Evolutionary conservation across 2,329 filamentous ascomycete genomes (phyloP).

Genomic region (Botrytis pseudocinerea): DNA sequence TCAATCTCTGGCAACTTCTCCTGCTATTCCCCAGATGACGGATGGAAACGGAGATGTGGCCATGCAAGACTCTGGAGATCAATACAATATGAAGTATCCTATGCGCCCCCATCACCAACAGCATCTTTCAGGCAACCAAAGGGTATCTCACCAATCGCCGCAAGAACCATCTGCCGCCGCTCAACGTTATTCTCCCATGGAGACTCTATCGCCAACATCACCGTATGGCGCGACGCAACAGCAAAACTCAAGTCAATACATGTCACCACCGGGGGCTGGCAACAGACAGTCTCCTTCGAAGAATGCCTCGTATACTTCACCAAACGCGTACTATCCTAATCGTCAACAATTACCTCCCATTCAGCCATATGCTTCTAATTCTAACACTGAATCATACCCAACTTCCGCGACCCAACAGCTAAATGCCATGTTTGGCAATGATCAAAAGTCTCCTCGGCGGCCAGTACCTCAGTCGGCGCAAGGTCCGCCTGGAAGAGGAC

Average conservation of each 20-base stretch:
- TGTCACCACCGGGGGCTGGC: constrained; percentile 46
- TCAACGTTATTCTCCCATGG: constrained; percentile 96
- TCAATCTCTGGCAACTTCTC: constrained; percentile 58
- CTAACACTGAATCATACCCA: constrained; percentile 70
- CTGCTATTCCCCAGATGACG: constrained; percentile 60
- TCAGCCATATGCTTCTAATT: constrained; percentile 64
- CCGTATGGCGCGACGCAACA: constrained; percentile 70
- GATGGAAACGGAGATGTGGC: constrained; percentile 74
- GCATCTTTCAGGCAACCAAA: constrained; percentile 56
- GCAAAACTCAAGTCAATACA: constrained; percentile 47
- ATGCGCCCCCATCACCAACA: constrained; percentile 77
- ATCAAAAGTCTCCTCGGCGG: constrained; percentile 59
- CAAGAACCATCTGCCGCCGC: constrained; percentile 79
- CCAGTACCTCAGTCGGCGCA: constrained; percentile 50
- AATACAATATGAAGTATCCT: constrained; percentile 83
- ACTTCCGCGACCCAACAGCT: constrained; percentile 68
- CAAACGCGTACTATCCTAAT: constrained; percentile 57
- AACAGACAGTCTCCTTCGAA: constrained; percentile 79
- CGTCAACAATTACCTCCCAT: constrained; percentile 73
- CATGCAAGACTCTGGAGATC: constrained; percentile 84
- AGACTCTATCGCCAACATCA: constrained; percentile 76
- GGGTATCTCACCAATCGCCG: constrained; percentile 66
- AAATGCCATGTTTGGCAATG: constrained; percentile 62
- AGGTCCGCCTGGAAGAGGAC: constrained; percentile 56
- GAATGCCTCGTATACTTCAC: constrained; percentile 58